phyloP scores from a whole-genome alignment of 345 rosid species.

The Leavenworthia alabamica region DNA sequence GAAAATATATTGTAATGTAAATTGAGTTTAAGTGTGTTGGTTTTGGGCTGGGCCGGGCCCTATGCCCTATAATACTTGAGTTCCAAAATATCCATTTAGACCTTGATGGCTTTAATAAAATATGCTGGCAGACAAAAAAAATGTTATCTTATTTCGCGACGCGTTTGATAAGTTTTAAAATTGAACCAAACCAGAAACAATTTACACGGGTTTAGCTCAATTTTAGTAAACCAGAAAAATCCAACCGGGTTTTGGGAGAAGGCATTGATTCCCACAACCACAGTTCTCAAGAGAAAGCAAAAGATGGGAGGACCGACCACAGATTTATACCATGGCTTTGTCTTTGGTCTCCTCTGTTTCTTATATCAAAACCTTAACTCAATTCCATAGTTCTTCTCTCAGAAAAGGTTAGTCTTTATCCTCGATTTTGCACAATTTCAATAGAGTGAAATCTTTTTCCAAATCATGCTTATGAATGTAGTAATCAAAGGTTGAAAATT shows the following conservation, averaged over 20 bases:
- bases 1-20: no score
- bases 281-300: constrained; percentile 7
- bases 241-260: not conserved
- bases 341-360: constrained; percentile 27
- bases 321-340: constrained; percentile 26
- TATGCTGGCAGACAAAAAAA: no score
- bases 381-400: not conserved
- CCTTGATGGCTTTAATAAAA: no score
- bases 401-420: constrained; percentile 16
- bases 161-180: no score
- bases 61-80: no score
- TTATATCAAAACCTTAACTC: not conserved
- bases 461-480: not conserved
- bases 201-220: not conserved
- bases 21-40: no score
- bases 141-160: no score
- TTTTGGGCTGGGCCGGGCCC: no score
- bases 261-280: not conserved
- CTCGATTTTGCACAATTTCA: no score
- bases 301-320: not conserved
- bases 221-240: not conserved
- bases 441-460: no score
- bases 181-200: not conserved
- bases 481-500: not conserved
- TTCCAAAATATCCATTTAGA: no score